These are phyloP conservation scores for Metschnikowia matae DNA, from an alignment of 805 yeast species.

Conservation along the genomic window DNA sequence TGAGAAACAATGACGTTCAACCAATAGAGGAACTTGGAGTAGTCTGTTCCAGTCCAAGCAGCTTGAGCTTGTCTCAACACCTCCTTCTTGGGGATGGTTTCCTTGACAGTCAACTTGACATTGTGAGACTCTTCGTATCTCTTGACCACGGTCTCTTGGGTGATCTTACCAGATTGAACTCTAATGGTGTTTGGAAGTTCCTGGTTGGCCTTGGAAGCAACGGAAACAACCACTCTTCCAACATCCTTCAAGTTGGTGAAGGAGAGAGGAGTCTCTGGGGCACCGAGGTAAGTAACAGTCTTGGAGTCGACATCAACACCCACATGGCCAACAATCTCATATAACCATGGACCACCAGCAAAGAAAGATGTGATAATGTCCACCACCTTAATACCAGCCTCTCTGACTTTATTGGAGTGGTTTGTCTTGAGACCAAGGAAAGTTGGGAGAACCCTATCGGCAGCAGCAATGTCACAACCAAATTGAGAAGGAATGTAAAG, in stretches of 20 bases:
- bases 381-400: conserved; percentile 44
- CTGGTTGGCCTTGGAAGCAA: conserved; percentile 31
- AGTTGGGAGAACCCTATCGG: conserved; percentile 28
- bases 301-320: conserved; percentile 32
- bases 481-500: conserved; percentile 59
- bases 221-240: conserved; percentile 39
- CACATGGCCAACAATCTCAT: conserved; percentile 29
- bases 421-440: conserved; percentile 29
- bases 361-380: conserved; percentile 41
- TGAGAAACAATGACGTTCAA: conserved; percentile 28
- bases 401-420: conserved; percentile 39
- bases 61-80: conserved; percentile 28
- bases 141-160: conserved; percentile 35
- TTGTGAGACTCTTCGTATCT: conserved; percentile 39
- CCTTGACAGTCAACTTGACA: conserved; percentile 19
- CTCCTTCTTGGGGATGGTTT: conserved; percentile 17
- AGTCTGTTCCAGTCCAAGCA: conserved; percentile 23
- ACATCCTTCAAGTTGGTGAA: conserved; percentile 32
- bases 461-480: conserved; percentile 43
- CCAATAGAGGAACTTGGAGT: conserved; percentile 34
- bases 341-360: conserved; percentile 30
- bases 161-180: conserved; percentile 37
- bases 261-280: conserved; percentile 25
- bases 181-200: conserved; percentile 42
- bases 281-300: conserved; percentile 40